These are phyloP conservation scores for Suaeda aralocaspica DNA, from an alignment of 148 eudicot species.

Conservation along the genomic window DNA sequence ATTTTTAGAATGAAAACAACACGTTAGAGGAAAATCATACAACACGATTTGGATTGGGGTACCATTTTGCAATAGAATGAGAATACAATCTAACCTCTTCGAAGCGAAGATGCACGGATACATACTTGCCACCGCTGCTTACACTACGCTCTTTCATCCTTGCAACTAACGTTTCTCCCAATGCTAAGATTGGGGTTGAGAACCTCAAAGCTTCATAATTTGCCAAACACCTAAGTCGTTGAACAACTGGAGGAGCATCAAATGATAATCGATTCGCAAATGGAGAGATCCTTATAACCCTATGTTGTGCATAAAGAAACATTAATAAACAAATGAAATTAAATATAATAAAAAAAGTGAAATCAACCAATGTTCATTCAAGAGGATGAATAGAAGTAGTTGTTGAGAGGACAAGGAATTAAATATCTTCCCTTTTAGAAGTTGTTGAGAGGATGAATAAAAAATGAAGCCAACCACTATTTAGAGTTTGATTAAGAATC, in stretches of 20 bases:
- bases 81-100: conserved; percentile 75
- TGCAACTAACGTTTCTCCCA: conserved; percentile 71
- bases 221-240: conserved; percentile 86
- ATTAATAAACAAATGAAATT: conserved; percentile 12
- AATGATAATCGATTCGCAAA: conserved; percentile 93
- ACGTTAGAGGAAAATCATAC: neutral
- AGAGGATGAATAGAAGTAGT: neutral
- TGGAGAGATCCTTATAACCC: conserved; percentile 97
- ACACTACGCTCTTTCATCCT: conserved; percentile 87
- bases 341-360: neutral
- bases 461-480: too few species aligned
- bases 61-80: neutral
- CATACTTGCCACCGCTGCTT: conserved; percentile 77
- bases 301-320: conserved; percentile 27
- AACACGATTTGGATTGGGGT: neutral
- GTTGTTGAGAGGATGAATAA: too few species aligned
- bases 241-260: conserved; percentile 94
- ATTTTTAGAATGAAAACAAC: neutral
- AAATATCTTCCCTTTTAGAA: neutral
- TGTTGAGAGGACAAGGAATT: neutral
- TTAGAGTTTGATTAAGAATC: too few species aligned
- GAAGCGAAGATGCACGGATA: conserved; percentile 97
- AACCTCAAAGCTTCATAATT: conserved; percentile 92
- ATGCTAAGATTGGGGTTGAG: conserved; percentile 57
- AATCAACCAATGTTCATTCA: neutral